Conservation (phyloP, 306 rosid species). For the Citrullus mucosospermus region DNA sequence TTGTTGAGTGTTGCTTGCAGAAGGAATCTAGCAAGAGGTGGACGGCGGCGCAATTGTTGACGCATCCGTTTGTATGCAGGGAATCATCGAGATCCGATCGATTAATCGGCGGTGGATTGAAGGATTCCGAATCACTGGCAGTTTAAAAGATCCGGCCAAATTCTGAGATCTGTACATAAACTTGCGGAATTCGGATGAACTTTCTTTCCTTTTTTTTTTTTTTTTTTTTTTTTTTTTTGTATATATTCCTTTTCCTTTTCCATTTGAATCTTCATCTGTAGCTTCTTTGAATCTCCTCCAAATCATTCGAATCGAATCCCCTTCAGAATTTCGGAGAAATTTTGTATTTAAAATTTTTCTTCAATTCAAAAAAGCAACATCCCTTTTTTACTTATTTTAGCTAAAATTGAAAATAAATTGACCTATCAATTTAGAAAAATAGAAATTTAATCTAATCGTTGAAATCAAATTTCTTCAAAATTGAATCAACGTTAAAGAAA, state of each 20-base stretch:
- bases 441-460: neutral
- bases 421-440: too few relatives aligned
- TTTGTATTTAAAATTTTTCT: neutral
- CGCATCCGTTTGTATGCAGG: conserved; percentile 52
- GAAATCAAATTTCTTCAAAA: too few relatives aligned
- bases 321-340: neutral
- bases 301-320: neutral
- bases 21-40: conserved; percentile 68
- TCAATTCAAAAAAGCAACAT: neutral
- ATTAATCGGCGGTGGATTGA: neutral
- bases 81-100: conserved; percentile 6
- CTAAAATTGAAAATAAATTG: neutral
- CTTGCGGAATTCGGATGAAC: conserved; percentile 4
- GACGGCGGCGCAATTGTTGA: conserved; percentile 55
- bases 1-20: conserved; percentile 62
- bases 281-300: neutral
- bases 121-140: neutral
- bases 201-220: neutral
- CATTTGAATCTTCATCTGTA: neutral
- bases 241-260: neutral
- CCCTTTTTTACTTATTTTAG: too few relatives aligned
- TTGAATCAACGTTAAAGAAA: too few relatives aligned
- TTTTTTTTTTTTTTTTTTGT: conserved; percentile 4
- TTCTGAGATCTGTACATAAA: conserved; percentile 8
- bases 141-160: neutral